Percentiles rank a stretch among this genome's conserved stretches.
phyloP scores from a whole-genome alignment of 2,329 filamentous ascomycete genomes.

The Elsinoe ampelina region DNA sequence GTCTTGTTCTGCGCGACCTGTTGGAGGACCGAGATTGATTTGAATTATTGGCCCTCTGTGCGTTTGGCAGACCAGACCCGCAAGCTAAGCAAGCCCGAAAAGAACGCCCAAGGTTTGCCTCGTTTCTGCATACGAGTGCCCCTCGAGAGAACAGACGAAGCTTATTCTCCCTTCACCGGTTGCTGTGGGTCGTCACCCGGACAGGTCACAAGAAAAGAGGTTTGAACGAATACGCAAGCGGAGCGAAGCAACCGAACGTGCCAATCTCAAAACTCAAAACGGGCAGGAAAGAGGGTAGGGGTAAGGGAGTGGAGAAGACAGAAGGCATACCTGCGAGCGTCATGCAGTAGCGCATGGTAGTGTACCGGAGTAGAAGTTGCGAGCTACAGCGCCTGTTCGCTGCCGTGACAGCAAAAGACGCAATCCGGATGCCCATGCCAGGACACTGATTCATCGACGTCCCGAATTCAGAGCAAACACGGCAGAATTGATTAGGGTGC shows the following conservation, averaged over 20 bases:
- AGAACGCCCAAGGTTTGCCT: constrained; percentile 3
- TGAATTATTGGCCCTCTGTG: not conserved
- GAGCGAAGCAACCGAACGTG: not conserved
- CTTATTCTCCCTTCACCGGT: not conserved
- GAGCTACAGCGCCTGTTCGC: not conserved
- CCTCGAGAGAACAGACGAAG: not conserved
- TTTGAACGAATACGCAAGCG: not conserved
- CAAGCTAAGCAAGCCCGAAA: constrained; percentile 7
- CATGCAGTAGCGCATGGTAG: constrained; percentile 6
- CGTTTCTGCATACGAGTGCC: not conserved
- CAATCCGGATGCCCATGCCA: not conserved
- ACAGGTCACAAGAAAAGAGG: not conserved
- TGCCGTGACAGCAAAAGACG: not conserved
- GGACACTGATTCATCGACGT: not conserved
- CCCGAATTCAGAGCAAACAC: not conserved
- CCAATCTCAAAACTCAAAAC: not conserved
- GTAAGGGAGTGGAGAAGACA: not conserved
- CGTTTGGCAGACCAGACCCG: constrained; percentile 3
- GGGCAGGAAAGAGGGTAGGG: not conserved
- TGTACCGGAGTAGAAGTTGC: not conserved
- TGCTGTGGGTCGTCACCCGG: not conserved
- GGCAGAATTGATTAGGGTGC: constrained; percentile 8
- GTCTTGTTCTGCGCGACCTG: not conserved
- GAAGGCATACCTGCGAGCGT: not conserved
- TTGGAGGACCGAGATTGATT: not conserved